These are phyloP conservation scores for Salicornia ramosissima DNA, from an alignment of 148 eudicot species.

Conservation along the genomic window DNA sequence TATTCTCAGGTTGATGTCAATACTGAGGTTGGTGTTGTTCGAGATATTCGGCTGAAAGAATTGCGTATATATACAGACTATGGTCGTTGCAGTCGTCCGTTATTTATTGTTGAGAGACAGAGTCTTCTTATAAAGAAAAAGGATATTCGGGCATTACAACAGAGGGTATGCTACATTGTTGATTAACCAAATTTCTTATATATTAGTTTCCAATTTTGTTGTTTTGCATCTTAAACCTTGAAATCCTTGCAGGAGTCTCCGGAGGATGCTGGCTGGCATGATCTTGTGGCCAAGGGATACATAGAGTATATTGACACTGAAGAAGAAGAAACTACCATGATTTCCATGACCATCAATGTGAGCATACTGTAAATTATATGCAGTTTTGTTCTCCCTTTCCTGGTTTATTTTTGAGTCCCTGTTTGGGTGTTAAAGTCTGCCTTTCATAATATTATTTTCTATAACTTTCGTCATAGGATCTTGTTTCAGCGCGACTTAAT, in stretches of 20 bases:
- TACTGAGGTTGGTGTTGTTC: conserved; percentile 95
- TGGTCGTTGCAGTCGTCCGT: conserved; percentile 97
- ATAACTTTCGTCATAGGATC: conserved; percentile 54
- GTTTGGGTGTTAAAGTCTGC: neutral
- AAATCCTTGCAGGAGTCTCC: conserved; percentile 64
- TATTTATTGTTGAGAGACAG: conserved; percentile 92
- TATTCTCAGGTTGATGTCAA: conserved; percentile 76
- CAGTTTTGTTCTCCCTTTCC: neutral
- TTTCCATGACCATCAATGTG: conserved; percentile 98
- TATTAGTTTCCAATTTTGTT: conserved; percentile 1
- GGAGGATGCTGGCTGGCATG: conserved; percentile 97
- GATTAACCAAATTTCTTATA: neutral
- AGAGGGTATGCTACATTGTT: conserved; percentile 46
- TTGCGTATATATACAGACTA: conserved; percentile 90
- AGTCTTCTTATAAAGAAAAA: conserved; percentile 78
- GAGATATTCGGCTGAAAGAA: conserved; percentile 88
- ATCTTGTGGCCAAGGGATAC: conserved; percentile 80
- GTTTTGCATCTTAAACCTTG: conserved; percentile 3
- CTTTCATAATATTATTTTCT: neutral
- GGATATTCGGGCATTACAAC: conserved; percentile 79
- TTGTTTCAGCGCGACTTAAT: conserved; percentile 65
- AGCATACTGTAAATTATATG: conserved; percentile 18
- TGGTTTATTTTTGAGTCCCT: neutral
- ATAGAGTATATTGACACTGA: conserved; percentile 96
- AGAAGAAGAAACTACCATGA: conserved; percentile 99